Evolutionary conservation across 495 filamentous ascomycete species (phyloP), one percentile per base, ranked within the genome.

Genomic region (Mytilinidion resinicola): DNA sequence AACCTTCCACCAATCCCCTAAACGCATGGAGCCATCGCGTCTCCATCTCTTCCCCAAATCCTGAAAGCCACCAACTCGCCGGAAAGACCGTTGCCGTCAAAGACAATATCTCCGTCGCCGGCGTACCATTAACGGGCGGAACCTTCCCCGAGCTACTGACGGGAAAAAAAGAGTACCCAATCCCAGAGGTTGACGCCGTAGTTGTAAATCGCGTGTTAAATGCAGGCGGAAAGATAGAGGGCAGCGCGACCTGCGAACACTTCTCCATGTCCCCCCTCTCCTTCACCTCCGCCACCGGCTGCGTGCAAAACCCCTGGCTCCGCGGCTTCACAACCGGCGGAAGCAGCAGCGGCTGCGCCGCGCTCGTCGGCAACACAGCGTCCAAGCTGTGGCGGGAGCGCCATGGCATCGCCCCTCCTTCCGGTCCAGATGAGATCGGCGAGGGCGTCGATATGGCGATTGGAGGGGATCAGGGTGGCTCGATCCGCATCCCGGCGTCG

Each of bases 401-500:
- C 25, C 59, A 56, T 53, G 39, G 48, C 1, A 20, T 61, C 6
- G 25, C 25, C 25, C 25, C 25, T 15, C 38, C 44, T 10, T 9
- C 7, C 3, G 46, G 44, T 51, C 52, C 56, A 38, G 53, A 43
- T 21, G 59, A 51, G 37, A 20, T 62, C 14, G 60, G 60, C 15
- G 53, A 56, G 39, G 57, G 57, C 21, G 59, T 57, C 41, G 59
- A 61, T 37, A 61, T 62, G 55, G 60, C 54, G 17, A 62, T 62
- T 52, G 60, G 60, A 4, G 55, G 54, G 21, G 60, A 59, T 35
- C 54, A 57, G 39, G 77, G 76, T 49, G 76, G 76, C 15, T 73
- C 70, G 1, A 72, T 73, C 50, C 68, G 75, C 4, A 68, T 64
- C 15, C 75, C 73, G 0, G 71, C 69, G 14, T 57, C 67, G 6